These are phyloP conservation scores for Rhipidocladum racemiflorum DNA, from an alignment of 176 grass and related monocot species.

Conservation along the genomic window DNA sequence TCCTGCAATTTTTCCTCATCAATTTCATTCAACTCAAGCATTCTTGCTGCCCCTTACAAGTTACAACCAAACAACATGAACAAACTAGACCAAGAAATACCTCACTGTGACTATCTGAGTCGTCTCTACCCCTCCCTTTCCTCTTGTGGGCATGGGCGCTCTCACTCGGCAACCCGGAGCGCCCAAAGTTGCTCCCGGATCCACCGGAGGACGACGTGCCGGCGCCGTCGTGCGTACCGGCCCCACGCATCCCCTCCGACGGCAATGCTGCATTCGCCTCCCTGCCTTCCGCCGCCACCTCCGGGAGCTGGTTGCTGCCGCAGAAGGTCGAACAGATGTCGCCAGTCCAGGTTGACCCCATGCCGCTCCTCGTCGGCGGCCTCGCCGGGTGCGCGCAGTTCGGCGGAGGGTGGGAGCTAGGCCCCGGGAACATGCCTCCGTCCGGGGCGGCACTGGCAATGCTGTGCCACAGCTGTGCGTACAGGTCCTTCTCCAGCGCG, in stretches of 20 bases:
- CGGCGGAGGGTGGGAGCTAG: not conserved
- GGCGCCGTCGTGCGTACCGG: conserved; percentile 30
- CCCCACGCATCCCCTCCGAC: conserved; percentile 9
- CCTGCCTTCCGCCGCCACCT: not conserved
- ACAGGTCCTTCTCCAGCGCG: conserved; percentile 67
- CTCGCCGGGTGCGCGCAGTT: not conserved
- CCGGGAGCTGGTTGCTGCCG: conserved; percentile 54
- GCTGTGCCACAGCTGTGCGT: conserved; percentile 79
- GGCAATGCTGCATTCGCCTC: conserved; percentile 37
- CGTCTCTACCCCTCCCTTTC: conserved; percentile 45
- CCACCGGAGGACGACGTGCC: conserved; percentile 75
- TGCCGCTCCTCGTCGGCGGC: conserved; percentile 35
- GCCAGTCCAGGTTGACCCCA: conserved; percentile 35
- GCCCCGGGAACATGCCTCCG: conserved; percentile 1
- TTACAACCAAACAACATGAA: conserved; percentile 2
- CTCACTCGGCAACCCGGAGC: conserved; percentile 33
- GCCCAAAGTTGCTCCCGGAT: conserved; percentile 63
- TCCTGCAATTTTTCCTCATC: conserved; percentile 60
- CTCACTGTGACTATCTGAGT: conserved; percentile 60
- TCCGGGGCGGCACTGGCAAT: conserved; percentile 28
- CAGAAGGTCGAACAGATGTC: conserved; percentile 62
- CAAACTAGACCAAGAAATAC: conserved; percentile 36
- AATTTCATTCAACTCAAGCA: conserved; percentile 14
- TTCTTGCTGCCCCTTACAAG: not conserved
- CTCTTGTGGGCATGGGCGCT: conserved; percentile 40